These are phyloP conservation scores for Castanospermum australe DNA, from an alignment of 306 rosid species.

Conservation along the genomic window DNA sequence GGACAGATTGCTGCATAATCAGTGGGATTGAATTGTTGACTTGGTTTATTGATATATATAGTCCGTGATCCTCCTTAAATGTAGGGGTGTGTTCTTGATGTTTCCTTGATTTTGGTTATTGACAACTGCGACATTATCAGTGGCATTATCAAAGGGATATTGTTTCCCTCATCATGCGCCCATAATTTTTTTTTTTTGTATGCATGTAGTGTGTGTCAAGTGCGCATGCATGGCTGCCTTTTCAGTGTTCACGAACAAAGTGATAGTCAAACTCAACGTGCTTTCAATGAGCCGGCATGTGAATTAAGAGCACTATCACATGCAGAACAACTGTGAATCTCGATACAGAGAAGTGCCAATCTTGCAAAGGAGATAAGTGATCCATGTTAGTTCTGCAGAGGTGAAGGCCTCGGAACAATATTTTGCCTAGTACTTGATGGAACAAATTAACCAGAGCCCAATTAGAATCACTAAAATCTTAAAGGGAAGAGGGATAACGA, in stretches of 20 bases:
- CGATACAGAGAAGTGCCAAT: no score
- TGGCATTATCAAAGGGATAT: neutral
- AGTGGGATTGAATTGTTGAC: neutral
- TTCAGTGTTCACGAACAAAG: no score
- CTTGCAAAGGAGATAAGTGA: no score
- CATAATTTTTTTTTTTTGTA: no score
- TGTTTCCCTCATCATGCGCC: neutral
- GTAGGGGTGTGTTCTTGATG: neutral
- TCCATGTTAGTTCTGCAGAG: no score
- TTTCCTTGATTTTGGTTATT: neutral
- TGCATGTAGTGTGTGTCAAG: no score
- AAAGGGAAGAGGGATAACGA: no score
- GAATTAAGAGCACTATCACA: neutral
- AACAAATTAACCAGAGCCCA: no score
- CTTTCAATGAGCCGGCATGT: neutral
- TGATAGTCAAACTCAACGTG: neutral
- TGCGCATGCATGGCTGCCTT: no score
- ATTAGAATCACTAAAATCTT: no score
- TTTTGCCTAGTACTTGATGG: no score
- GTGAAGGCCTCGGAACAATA: no score
- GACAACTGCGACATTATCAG: neutral
- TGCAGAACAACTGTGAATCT: neutral
- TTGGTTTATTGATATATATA: neutral
- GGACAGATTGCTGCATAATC: neutral
- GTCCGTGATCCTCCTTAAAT: neutral